These are phyloP conservation scores for Lichenothelia convexa DNA, from an alignment of 495 filamentous ascomycete genomes.

Conservation along the genomic window DNA sequence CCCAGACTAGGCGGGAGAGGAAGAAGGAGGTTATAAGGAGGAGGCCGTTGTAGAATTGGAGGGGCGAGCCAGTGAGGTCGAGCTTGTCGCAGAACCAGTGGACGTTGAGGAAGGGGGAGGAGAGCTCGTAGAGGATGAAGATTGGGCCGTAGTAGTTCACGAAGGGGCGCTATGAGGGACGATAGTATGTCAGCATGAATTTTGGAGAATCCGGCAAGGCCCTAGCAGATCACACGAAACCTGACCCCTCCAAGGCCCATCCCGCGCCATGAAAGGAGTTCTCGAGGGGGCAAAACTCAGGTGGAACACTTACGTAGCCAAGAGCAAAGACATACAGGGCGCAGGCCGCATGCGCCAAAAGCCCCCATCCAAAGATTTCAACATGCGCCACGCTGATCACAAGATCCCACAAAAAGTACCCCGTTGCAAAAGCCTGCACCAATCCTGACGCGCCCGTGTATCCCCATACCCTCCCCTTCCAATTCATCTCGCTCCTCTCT, in stretches of 20 bases:
- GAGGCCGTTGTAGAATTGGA: constrained; percentile 80
- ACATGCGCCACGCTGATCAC: constrained; percentile 52
- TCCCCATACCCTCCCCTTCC: constrained; percentile 66
- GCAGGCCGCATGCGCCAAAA: constrained; percentile 75
- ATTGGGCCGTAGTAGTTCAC: constrained; percentile 78
- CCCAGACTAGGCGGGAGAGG: constrained; percentile 77
- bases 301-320: constrained; percentile 60
- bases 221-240: too few species aligned
- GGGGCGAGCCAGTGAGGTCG: constrained; percentile 66
- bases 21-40: constrained; percentile 59
- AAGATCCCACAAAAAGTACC: constrained; percentile 96
- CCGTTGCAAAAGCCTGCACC: constrained; percentile 65
- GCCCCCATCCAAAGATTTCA: constrained; percentile 68
- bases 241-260: too few species aligned
- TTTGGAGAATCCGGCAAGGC: too few species aligned
- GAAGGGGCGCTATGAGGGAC: constrained; percentile 53
- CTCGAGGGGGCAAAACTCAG: not conserved
- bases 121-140: constrained; percentile 97
- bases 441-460: constrained; percentile 72
- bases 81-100: constrained; percentile 99
- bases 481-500: constrained; percentile 54
- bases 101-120: constrained; percentile 81
- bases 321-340: constrained; percentile 74
- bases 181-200: not conserved
- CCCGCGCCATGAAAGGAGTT: too few species aligned